phyloP scores from a whole-genome alignment of 768 basidiomycete genomes.

The Mycena leptocephala region DNA sequence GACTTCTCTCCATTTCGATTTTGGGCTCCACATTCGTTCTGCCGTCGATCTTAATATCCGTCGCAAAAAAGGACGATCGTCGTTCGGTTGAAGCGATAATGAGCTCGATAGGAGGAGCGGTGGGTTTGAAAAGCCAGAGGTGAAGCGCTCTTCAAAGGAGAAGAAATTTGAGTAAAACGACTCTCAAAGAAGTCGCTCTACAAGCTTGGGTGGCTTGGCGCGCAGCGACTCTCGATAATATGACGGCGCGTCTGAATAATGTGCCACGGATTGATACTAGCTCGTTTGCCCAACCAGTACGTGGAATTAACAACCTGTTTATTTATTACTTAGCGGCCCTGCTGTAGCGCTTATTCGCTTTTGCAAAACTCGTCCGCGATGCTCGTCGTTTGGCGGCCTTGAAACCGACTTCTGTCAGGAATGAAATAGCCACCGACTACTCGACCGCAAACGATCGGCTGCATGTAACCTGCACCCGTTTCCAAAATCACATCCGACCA shows the following conservation, averaged over 20 bases:
- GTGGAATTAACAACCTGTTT: slow-evolving; percentile 8
- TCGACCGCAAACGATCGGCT: slow-evolving; percentile 47
- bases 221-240: slow-evolving; percentile 46
- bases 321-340: slow-evolving; percentile 5
- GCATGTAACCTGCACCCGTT: slow-evolving; percentile 57
- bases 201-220: slow-evolving; percentile 65
- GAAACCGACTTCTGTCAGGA: slow-evolving; percentile 63
- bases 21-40: slow-evolving; percentile 48
- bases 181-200: slow-evolving; percentile 47
- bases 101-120: slow-evolving; percentile 56
- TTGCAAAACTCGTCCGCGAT: slow-evolving; percentile 58
- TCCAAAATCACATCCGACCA: slow-evolving; percentile 56
- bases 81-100: slow-evolving; percentile 53
- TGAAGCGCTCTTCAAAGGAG: slow-evolving; percentile 49
- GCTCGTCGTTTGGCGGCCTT: slow-evolving; percentile 53
- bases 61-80: slow-evolving; percentile 39
- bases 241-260: slow-evolving; percentile 25
- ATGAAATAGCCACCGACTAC: slow-evolving; percentile 59
- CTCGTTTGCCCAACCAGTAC: slow-evolving; percentile 46
- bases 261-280: slow-evolving; percentile 45
- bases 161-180: slow-evolving; percentile 37
- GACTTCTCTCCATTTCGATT: slow-evolving; percentile 57
- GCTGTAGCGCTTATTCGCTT: slow-evolving; percentile 56
- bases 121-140: slow-evolving; percentile 44
- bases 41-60: slow-evolving; percentile 63